Evolutionary conservation across 495 filamentous ascomycete genomes (phyloP).

Genomic region (Xylaria intraflava): DNA sequence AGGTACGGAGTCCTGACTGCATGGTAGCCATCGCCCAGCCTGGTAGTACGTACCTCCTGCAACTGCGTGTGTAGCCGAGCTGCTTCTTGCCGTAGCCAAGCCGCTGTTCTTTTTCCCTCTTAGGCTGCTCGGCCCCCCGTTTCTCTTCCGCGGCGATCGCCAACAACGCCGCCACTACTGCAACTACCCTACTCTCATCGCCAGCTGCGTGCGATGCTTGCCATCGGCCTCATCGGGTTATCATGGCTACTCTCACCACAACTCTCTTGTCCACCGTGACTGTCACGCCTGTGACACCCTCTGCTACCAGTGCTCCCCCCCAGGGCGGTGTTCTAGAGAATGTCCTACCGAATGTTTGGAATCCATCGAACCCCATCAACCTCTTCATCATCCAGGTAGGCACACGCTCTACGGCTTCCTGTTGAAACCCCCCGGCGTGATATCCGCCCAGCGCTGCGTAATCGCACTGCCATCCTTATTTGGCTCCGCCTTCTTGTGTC

Average conservation of each 20-base stretch:
- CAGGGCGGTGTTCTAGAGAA: conserved; percentile 27
- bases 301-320: conserved; percentile 11
- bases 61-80: too few relatives aligned
- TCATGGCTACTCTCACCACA: conserved; percentile 12
- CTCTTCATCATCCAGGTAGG: conserved; percentile 90
- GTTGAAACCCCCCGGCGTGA: not conserved
- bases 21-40: too few relatives aligned
- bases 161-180: not conserved
- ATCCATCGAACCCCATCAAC: conserved; percentile 65
- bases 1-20: too few relatives aligned
- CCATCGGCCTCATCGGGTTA: conserved; percentile 4
- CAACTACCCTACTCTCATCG: not conserved
- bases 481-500: too few relatives aligned
- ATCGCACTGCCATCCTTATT: too few relatives aligned
- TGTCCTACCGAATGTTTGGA: conserved; percentile 21
- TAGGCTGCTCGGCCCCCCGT: too few relatives aligned
- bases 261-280: conserved; percentile 22
- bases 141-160: too few relatives aligned
- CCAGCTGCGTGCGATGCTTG: not conserved
- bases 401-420: not conserved
- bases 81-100: too few relatives aligned
- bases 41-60: too few relatives aligned
- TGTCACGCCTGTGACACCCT: conserved; percentile 5
- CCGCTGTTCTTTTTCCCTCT: too few relatives aligned
- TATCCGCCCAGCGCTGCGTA: too few relatives aligned